Conservation (phyloP, 23 red algal genomes). For the Chondrus crispus region DNA sequence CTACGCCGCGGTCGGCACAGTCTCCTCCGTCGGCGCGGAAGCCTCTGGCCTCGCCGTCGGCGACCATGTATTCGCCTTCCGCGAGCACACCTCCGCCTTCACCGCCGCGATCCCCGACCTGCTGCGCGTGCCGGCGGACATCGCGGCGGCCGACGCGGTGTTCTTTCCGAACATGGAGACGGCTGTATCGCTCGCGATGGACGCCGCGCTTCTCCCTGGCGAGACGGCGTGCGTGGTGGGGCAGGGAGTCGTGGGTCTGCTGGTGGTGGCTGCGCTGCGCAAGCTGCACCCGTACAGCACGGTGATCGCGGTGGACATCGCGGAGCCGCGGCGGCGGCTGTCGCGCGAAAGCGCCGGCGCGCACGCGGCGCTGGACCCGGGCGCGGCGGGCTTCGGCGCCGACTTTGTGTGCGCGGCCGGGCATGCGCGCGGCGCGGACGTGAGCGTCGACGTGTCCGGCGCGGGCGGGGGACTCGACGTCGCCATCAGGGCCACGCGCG, state of each 20-base stretch:
- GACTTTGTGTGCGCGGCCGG: not conserved
- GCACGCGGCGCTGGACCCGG: constrained; percentile 4
- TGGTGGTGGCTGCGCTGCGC: constrained; percentile 14
- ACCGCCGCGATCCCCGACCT: constrained; percentile 6
- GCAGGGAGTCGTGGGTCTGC: constrained; percentile 74
- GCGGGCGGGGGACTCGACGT: constrained; percentile 54
- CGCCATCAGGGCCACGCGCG: constrained; percentile 42
- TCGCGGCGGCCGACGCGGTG: constrained; percentile 24
- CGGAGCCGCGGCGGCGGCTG: not conserved
- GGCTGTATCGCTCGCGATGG: constrained; percentile 58
- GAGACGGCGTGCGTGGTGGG: constrained; percentile 63
- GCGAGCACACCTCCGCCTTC: constrained; percentile 32
- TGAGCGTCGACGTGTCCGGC: constrained; percentile 65
- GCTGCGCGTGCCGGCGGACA: constrained; percentile 17
- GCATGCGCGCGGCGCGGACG: constrained; percentile 14
- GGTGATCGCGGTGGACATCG: constrained; percentile 40
- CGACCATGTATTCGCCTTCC: constrained; percentile 62
- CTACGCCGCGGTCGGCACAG: constrained; percentile 52
- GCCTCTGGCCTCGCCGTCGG: not conserved
- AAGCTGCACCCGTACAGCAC: constrained; percentile 14
- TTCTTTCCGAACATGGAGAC: constrained; percentile 73
- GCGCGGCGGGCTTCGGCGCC: not conserved
- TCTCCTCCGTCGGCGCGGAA: not conserved
- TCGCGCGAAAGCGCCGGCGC: constrained; percentile 13
- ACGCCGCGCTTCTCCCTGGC: constrained; percentile 46